phyloP scores from a whole-genome alignment of 352 stramenopile species.

The Phytophthora europaea region DNA sequence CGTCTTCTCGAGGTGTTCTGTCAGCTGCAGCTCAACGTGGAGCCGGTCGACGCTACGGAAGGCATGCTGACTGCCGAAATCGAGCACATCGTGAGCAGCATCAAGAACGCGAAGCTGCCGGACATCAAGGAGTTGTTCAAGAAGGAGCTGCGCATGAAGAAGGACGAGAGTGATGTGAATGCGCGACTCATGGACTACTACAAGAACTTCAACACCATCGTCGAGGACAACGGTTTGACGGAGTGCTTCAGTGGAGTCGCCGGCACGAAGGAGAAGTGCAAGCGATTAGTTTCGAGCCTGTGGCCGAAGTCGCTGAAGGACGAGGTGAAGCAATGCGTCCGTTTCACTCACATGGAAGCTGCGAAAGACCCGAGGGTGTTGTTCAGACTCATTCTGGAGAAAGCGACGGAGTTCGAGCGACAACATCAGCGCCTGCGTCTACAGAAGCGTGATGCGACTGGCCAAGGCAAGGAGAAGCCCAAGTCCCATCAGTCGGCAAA shows the following conservation, averaged over 20 bases:
- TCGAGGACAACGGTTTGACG: background rate
- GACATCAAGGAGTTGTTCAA: slow-evolving; percentile 9
- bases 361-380: no score
- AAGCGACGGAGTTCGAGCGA: no score
- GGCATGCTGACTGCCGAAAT: background rate
- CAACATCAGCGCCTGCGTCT: no score
- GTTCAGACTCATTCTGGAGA: no score
- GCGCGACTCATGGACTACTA: slow-evolving; percentile 4
- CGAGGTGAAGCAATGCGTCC: slow-evolving; percentile 3
- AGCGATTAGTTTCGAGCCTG: background rate
- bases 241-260: background rate
- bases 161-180: background rate
- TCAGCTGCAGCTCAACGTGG: background rate
- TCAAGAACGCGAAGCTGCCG: slow-evolving; percentile 3
- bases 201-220: background rate
- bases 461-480: no score
- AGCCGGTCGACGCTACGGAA: background rate
- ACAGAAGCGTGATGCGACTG: no score
- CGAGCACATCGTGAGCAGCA: background rate
- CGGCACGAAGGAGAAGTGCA: slow-evolving; percentile 1
- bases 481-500: no score
- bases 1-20: slow-evolving; percentile 6
- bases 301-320: slow-evolving; percentile 2
- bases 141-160: background rate
- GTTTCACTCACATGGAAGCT: no score